Percentiles rank a stretch among this genome's conserved stretches.
These are phyloP conservation scores for Geotrichum restrictum DNA, from an alignment of 1,139 yeast genomes.

Conservation along the genomic window DNA sequence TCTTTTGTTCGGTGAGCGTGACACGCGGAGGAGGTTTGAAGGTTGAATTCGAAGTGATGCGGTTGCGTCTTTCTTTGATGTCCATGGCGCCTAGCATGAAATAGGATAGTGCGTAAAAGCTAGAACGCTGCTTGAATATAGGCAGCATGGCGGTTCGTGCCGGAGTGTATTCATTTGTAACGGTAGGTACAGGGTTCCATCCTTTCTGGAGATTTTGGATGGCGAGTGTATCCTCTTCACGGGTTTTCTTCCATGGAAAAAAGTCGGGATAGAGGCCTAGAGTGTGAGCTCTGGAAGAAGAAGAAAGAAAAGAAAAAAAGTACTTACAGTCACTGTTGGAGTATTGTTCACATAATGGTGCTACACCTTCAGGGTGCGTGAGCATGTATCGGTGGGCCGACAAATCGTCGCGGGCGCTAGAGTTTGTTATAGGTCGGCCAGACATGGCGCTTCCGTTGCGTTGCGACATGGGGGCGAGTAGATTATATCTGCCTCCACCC, in stretches of 20 bases:
- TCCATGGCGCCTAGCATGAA: conserved; percentile 64
- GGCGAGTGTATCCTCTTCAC: conserved; percentile 52
- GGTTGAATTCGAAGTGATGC: conserved; percentile 51
- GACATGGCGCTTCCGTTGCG: conserved; percentile 14
- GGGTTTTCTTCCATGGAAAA: conserved; percentile 61
- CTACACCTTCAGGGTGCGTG: conserved; percentile 37
- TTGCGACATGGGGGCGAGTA: conserved; percentile 17
- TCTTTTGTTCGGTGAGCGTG: conserved; percentile 78
- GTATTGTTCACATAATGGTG: conserved; percentile 35
- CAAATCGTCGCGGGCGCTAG: conserved; percentile 26
- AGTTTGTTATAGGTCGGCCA: conserved; percentile 13
- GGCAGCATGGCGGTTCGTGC: conserved; percentile 34
- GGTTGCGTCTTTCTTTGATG: conserved; percentile 62
- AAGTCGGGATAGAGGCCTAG: conserved; percentile 64
- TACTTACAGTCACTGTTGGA: conserved; percentile 16
- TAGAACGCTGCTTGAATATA: conserved; percentile 43
- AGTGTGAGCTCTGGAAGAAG: conserved; percentile 4
- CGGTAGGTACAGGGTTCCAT: conserved; percentile 51
- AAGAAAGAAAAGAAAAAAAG: too few species aligned
- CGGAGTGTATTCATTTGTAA: conserved; percentile 47
- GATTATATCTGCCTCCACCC: conserved; percentile 1
- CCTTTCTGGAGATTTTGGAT: conserved; percentile 56
- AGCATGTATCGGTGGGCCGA: conserved; percentile 28
- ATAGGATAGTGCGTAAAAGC: conserved; percentile 58
- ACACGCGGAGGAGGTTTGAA: conserved; percentile 83